Evolutionary conservation across 257 asterid species (phyloP).

Genomic region (Rehmannia glutinosa): DNA sequence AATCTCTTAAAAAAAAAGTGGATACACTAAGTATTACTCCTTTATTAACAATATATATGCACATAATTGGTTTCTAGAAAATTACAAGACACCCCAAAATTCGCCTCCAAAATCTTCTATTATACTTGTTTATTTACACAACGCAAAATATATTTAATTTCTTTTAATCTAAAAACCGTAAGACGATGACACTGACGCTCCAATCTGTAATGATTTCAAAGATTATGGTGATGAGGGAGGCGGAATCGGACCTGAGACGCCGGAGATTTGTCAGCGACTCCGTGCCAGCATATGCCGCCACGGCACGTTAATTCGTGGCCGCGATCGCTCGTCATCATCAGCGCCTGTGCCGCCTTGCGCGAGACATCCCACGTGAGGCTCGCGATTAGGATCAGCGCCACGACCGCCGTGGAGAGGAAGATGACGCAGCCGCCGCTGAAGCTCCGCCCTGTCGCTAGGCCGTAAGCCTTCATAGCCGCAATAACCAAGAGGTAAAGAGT

Average conservation of each 20-base stretch:
- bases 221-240: constrained; percentile 47
- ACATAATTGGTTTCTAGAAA: constrained; percentile 13
- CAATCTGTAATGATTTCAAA: too few relatives aligned
- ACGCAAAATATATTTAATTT: neutral
- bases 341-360: constrained; percentile 49
- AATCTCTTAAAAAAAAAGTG: too few relatives aligned
- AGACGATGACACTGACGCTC: neutral
- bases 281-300: constrained; percentile 99
- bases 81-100: neutral
- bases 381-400: constrained; percentile 40
- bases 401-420: constrained; percentile 62
- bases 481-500: constrained; percentile 60
- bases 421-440: constrained; percentile 59
- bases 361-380: constrained; percentile 67
- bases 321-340: constrained; percentile 33
- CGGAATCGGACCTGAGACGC: constrained; percentile 82
- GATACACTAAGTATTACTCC: too few relatives aligned
- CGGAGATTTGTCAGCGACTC: constrained; percentile 71
- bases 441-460: constrained; percentile 58
- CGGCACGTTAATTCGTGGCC: constrained; percentile 61
- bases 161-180: neutral
- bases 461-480: constrained; percentile 74
- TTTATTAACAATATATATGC: too few relatives aligned
- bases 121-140: constrained; percentile 7
- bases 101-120: neutral